Evolutionary conservation across 192 early-diverging fungal genomes (phyloP), one percentile per base, ranked within the genome.

Genomic region (Rhizophagus sp.): DNA sequence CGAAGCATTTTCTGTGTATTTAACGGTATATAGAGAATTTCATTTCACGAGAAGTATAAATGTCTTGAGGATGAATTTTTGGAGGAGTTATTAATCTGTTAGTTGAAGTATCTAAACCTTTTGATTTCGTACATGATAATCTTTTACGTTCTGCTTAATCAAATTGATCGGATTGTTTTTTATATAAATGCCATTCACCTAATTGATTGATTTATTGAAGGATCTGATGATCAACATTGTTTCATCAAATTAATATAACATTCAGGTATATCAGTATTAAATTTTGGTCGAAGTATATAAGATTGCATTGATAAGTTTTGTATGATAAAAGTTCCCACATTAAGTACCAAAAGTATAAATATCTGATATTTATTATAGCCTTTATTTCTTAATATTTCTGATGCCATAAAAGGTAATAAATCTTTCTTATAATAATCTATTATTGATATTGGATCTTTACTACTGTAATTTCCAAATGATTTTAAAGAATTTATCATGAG

Each of bases 311-410:
- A 68, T 34, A 25, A 52, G 5, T 52, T 49, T 27, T 7, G 34
- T 36, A 36, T 66, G 47, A 27, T 7, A 25, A 62, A 24, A 78
- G 47, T 78, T 68, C 76, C 76, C 76, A 78, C 76, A 78, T 78
- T 41, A 78, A 12, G 69, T 41, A 33, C 64, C 76, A 78, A 78
- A 66, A n/a, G 22, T 68, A 57, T 78, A 78, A 47, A 78, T 57
- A 15, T 67, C 65, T 6, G 76, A 75, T 75, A 34, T 41, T 24
- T n/a, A 10, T 34, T 10, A n/a, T 75, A 13, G 0, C 17, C 9
- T 62, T 75, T 19, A 9, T 63, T 12, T 62, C 6, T 36, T 67
- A 78, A 50, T 30, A 78, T 27, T 67, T 78, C 76, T 1, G 76
- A 65, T 25, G 76, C 47, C n/a, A 78, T 39, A 4, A 36, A 63